Evolutionary conservation across 768 basidiomycete genomes (phyloP).

Genomic region (Lactarius tabidus): DNA sequence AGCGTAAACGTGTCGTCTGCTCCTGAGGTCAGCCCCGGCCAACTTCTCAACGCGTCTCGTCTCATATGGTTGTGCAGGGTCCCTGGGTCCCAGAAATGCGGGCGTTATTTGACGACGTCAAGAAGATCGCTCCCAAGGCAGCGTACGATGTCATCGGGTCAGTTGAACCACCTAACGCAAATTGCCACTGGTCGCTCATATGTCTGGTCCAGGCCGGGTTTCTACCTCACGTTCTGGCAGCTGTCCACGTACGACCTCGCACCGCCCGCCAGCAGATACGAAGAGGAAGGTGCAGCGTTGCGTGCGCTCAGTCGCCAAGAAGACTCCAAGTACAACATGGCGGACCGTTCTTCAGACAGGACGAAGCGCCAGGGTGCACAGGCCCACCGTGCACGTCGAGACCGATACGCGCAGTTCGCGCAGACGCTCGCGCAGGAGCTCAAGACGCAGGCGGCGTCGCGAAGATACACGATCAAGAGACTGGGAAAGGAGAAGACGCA

Average conservation of each 20-base stretch:
- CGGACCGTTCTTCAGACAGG: constrained; percentile 71
- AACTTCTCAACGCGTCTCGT: not conserved
- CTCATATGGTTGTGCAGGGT: constrained; percentile 38
- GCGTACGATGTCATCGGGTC: constrained; percentile 70
- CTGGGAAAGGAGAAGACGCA: constrained; percentile 71
- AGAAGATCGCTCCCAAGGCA: constrained; percentile 62
- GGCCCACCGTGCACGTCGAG: constrained; percentile 57
- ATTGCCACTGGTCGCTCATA: constrained; percentile 6
- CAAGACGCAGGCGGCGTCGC: constrained; percentile 69
- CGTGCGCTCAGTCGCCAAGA: constrained; percentile 63
- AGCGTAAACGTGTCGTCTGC: constrained; percentile 12
- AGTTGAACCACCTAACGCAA: constrained; percentile 31
- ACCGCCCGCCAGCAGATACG: constrained; percentile 73
- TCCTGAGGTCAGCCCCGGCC: constrained; percentile 4
- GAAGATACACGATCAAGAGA: constrained; percentile 73
- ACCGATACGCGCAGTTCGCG: constrained; percentile 61
- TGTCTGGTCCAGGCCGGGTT: constrained; percentile 66
- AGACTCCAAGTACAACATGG: constrained; percentile 54
- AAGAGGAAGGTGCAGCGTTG: constrained; percentile 65
- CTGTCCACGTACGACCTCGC: constrained; percentile 85
- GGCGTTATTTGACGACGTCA: constrained; percentile 70
- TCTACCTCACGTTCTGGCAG: constrained; percentile 98
- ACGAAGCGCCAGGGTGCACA: constrained; percentile 52
- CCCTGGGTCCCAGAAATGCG: constrained; percentile 79
- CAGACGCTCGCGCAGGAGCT: constrained; percentile 60